These are phyloP conservation scores for Mycena maculata DNA, from an alignment of 768 basidiomycete genomes.

Conservation along the genomic window DNA sequence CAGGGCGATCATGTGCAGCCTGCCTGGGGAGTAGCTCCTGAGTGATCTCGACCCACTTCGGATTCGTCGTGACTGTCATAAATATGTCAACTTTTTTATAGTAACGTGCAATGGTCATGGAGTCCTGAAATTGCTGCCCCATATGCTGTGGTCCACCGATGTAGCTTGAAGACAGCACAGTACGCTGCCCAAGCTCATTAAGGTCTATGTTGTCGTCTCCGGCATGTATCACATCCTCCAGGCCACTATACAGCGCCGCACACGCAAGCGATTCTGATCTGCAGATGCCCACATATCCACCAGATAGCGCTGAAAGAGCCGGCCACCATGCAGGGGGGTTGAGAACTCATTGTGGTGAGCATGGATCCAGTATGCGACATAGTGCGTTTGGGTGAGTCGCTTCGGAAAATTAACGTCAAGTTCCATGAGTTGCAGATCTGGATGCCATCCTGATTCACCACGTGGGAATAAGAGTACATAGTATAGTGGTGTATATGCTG, in stretches of 20 bases:
- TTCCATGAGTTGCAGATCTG: slow-evolving; percentile 20
- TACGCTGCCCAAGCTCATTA: slow-evolving; percentile 35
- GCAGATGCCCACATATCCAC: slow-evolving; percentile 52
- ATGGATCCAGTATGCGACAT: slow-evolving; percentile 48
- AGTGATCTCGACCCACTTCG: slow-evolving; percentile 59
- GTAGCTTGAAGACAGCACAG: slow-evolving; percentile 40
- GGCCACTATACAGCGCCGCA: slow-evolving; percentile 46
- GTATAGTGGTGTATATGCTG: slow-evolving; percentile 9
- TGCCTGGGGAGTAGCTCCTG: slow-evolving; percentile 52
- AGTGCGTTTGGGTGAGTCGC: slow-evolving; percentile 44
- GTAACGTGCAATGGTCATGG: slow-evolving; percentile 52
- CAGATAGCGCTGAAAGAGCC: slow-evolving; percentile 53
- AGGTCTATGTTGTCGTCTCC: slow-evolving; percentile 37
- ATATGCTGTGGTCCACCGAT: slow-evolving; percentile 44
- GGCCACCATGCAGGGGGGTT: slow-evolving; percentile 47
- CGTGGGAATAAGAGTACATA: slow-evolving; percentile 39
- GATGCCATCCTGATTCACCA: slow-evolving; percentile 48
- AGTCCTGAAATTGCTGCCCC: slow-evolving; percentile 50
- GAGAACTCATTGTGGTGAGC: slow-evolving; percentile 36
- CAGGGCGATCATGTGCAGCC: slow-evolving; percentile 55
- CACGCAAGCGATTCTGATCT: slow-evolving; percentile 47
- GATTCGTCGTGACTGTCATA: slow-evolving; percentile 65
- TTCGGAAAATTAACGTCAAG: slow-evolving; percentile 18
- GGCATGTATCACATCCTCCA: slow-evolving; percentile 39
- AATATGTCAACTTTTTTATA: slow-evolving; percentile 52